Percentiles rank a stretch among this genome's conserved stretches.
These are phyloP conservation scores for Capronia americana DNA, from an alignment of 2,329 filamentous ascomycete genomes.

Conservation along the genomic window DNA sequence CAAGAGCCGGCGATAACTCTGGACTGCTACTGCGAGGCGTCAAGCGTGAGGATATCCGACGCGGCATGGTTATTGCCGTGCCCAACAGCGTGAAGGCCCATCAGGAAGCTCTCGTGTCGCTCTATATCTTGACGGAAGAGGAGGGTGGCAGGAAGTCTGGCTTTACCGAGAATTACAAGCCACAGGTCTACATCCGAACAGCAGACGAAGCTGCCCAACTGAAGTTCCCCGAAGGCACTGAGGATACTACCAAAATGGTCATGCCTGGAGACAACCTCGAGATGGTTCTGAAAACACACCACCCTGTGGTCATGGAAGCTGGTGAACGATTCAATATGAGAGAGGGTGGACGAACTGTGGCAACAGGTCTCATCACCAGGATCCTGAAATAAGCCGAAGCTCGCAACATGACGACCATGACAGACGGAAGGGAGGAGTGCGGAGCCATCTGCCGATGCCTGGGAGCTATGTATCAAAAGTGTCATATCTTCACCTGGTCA, in stretches of 20 bases:
- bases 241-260: conserved; percentile 79
- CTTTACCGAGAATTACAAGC: conserved; percentile 95
- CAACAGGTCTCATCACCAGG: conserved; percentile 80
- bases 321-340: conserved; percentile 98
- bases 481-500: conserved; percentile 23
- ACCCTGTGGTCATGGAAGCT: conserved; percentile 84
- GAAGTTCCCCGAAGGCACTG: conserved; percentile 83
- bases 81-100: conserved; percentile 86
- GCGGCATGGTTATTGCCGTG: conserved; percentile 91
- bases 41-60: conserved; percentile 90
- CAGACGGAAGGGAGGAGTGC: conserved; percentile 3
- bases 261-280: conserved; percentile 99
- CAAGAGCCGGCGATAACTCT: conserved; percentile 95
- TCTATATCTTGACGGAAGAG: conserved; percentile 97
- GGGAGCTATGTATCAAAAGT: conserved; percentile 32
- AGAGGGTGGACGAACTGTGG: conserved; percentile 90
- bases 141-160: conserved; percentile 97
- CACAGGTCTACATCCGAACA: conserved; percentile 94
- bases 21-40: conserved; percentile 94
- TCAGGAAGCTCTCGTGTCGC: conserved; percentile 89
- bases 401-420: conserved; percentile 5
- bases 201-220: conserved; percentile 78
- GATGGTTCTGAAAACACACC: conserved; percentile 86
- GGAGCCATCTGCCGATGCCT: conserved; percentile 6
- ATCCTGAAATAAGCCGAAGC: conserved; percentile 58